Conservation (phyloP, 495 filamentous ascomycete genomes). For the Aspergillus sclerotioniger region DNA sequence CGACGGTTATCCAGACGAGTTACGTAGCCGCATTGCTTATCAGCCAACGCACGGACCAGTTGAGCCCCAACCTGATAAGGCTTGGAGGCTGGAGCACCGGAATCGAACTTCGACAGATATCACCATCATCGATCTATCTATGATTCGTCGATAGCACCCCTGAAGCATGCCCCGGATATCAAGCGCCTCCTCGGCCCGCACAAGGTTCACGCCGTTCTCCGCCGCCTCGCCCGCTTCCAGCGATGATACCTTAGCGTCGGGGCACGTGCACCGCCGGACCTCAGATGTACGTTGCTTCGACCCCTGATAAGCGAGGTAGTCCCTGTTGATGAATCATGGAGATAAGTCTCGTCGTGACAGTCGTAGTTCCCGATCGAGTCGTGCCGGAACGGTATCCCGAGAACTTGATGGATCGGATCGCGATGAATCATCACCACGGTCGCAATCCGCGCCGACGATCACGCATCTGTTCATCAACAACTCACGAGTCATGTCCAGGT, state of each 20-base stretch:
- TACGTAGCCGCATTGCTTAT: not conserved
- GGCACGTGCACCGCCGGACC: not conserved
- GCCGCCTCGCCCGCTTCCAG: slow-evolving; percentile 9
- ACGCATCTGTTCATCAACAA: slow-evolving; percentile 29
- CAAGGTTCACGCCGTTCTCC: slow-evolving; percentile 15
- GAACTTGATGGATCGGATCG: not conserved
- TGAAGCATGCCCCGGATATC: slow-evolving; percentile 12
- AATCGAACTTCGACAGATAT: not conserved
- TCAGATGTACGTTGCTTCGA: slow-evolving; percentile 6
- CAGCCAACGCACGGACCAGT: not conserved
- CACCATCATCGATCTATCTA: slow-evolving; percentile 12
- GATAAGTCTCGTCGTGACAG: not conserved
- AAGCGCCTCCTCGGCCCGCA: slow-evolving; percentile 1
- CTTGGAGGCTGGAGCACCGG: not conserved
- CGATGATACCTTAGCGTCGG: slow-evolving; percentile 8
- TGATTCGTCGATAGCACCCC: no score
- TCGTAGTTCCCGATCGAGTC: not conserved
- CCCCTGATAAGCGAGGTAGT: not conserved
- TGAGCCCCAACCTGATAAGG: not conserved
- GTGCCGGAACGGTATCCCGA: not conserved
- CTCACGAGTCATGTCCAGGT: slow-evolving; percentile 21
- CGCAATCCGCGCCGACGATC: slow-evolving; percentile 7
- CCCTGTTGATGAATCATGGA: not conserved
- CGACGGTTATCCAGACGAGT: not conserved
- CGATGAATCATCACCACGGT: not conserved